phyloP scores from a whole-genome alignment of 345 rosid genomes.

The Trapa bicornis region DNA sequence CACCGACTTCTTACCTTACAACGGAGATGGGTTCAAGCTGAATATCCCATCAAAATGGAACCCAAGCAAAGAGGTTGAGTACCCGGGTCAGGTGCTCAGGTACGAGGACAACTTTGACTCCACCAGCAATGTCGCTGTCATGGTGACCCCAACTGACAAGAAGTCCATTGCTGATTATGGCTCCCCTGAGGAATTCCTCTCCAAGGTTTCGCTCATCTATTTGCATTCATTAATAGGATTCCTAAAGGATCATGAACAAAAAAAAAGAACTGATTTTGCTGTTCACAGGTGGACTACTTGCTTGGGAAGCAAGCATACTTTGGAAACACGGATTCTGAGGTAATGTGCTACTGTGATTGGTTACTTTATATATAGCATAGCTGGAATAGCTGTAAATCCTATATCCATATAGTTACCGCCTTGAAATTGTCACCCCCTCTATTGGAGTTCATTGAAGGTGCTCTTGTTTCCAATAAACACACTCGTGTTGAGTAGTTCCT shows the following conservation, averaged over 20 bases:
- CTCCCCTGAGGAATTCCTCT: conserved; percentile 51
- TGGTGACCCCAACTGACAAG: conserved; percentile 67
- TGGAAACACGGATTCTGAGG: conserved; percentile 68
- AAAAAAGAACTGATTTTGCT: conserved; percentile 30
- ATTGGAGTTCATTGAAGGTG: no score
- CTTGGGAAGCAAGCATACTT: conserved; percentile 30
- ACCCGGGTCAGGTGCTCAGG: conserved; percentile 20
- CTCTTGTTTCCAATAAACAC: no score
- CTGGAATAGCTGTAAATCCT: no score
- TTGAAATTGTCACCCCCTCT: no score
- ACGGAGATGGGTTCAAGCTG: conserved; percentile 65
- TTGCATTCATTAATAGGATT: background rate
- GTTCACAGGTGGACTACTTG: conserved; percentile 38
- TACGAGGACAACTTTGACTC: conserved; percentile 76
- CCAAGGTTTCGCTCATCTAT: background rate
- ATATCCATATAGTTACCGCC: no score
- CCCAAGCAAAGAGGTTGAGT: conserved; percentile 86
- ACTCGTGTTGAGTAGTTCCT: no score
- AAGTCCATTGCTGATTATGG: conserved; percentile 76
- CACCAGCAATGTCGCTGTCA: conserved; percentile 45
- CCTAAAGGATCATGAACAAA: conserved; percentile 10
- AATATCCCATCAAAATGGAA: conserved; percentile 79
- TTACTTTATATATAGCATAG: background rate
- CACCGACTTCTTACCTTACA: conserved; percentile 60
- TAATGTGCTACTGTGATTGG: conserved; percentile 7